Conservation (phyloP, 768 basidiomycete genomes). For the Russula ochroleuca region DNA sequence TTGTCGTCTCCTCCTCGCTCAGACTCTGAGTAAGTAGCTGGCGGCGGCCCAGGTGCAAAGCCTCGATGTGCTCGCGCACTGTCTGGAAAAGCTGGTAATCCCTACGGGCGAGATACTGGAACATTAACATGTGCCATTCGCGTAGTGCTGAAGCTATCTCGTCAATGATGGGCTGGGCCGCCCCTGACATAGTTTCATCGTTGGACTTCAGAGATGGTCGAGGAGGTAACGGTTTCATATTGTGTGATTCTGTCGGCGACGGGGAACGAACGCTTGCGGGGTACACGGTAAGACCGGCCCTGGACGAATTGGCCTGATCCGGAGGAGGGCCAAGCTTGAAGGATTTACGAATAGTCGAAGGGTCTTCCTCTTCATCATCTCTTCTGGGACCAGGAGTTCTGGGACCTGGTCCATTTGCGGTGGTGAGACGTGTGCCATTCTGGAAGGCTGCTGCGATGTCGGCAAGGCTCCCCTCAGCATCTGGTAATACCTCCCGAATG, state of each 20-base stretch:
- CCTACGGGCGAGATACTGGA: slow-evolving; percentile 81
- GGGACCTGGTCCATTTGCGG: slow-evolving; percentile 43
- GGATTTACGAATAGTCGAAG: slow-evolving; percentile 46
- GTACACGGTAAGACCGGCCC: slow-evolving; percentile 69
- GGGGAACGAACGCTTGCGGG: slow-evolving; percentile 61
- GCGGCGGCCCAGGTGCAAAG: slow-evolving; percentile 83
- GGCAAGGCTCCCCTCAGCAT: slow-evolving; percentile 81
- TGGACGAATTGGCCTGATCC: slow-evolving; percentile 68
- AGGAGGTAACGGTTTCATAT: slow-evolving; percentile 73
- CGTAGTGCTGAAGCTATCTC: slow-evolving; percentile 95
- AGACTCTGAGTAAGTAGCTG: slow-evolving; percentile 87
- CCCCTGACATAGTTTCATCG: slow-evolving; percentile 85
- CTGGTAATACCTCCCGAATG: slow-evolving; percentile 79
- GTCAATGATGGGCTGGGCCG: slow-evolving; percentile 85
- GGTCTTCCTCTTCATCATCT: slow-evolving; percentile 65
- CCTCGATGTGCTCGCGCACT: slow-evolving; percentile 86
- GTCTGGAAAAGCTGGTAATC: slow-evolving; percentile 87
- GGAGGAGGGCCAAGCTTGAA: slow-evolving; percentile 71
- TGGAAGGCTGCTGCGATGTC: slow-evolving; percentile 60
- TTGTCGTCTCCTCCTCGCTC: slow-evolving; percentile 78
- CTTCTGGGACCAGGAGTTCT: slow-evolving; percentile 50
- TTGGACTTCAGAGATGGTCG: slow-evolving; percentile 93
- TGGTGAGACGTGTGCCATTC: slow-evolving; percentile 34
- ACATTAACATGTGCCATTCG: slow-evolving; percentile 93
- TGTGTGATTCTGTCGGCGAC: slow-evolving; percentile 62